Base-by-base conservation (phyloP, 2,329 filamentous ascomycete species). In the Xylariales sp. region DNA sequence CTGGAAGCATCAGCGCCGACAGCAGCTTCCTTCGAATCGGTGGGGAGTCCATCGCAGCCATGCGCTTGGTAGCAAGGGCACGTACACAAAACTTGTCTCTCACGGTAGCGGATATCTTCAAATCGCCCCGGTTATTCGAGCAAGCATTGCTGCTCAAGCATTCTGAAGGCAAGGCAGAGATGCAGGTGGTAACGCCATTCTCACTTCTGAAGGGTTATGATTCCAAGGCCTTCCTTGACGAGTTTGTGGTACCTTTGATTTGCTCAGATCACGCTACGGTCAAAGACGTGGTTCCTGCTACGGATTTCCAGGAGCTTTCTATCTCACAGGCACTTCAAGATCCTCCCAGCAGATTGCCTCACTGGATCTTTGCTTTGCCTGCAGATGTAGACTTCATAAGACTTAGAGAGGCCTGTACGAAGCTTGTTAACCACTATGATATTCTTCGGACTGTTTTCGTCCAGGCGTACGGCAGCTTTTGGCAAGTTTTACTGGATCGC, bases 51-150 rank as follows among this genome's bases (percentile, higher is more conserved):
- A 25, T 25, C 23, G n/a, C 8, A n/a, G n/a, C 23, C 23, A 25
- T 25, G 23, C n/a, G n/a, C n/a, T 43, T 74, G 4, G 69, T 74
- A 0, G 62, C 69, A 16, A 55, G 16, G 2, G 33, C 43, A 15
- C 41, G 44, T n/a, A 27, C 5, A 8, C 23, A 40, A n/a, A 29
- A 25, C 20, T 16, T 41, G 4, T 27, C 28, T 4, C 13, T 42
- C 15, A 34, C 36, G 14, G 36, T 40, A 2, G 40, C 36, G 5
- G 29, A 40, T 12, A 29, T 42, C 29, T 42, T 42, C 37, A 28
- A 19, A 34, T 13, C 27, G 4, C 40, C 40, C 6, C 34, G 34
- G 13, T 23, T 42, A 6, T 33, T 18, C 6, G 37, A 39, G 5
- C 15, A 24, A 13, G 37, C 29, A 15, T 25, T 39, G 13, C 21